Evolutionary conservation across 2,329 filamentous ascomycete genomes (phyloP).

Genomic region (Tolypocladium album): DNA sequence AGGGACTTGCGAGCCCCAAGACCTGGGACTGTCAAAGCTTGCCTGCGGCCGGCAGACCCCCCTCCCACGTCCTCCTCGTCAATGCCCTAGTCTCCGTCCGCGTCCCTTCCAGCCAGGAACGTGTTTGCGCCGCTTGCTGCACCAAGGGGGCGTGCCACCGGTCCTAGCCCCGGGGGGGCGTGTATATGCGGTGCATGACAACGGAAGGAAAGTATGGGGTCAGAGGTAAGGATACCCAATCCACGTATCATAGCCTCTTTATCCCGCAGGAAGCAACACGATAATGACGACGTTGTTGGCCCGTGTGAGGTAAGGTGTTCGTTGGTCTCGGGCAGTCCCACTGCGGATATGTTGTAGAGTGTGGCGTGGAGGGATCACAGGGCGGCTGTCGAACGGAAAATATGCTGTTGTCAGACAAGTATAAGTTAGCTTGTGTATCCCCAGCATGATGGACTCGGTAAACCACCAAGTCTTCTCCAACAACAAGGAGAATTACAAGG

Average conservation of each 20-base stretch:
- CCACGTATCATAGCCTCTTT: conserved; percentile 23
- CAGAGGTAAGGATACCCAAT: conserved; percentile 29
- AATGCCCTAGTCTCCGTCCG: neutral
- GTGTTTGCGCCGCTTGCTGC: conserved; percentile 9
- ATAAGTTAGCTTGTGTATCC: conserved; percentile 28
- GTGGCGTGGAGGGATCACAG: conserved; percentile 7
- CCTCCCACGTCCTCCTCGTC: conserved; percentile 4
- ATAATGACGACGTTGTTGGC: conserved; percentile 17
- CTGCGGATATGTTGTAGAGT: conserved; percentile 10
- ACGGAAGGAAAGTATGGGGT: conserved; percentile 20
- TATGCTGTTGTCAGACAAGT: conserved; percentile 17
- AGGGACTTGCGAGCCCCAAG: neutral
- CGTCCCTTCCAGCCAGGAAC: conserved; percentile 10
- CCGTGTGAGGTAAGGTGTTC: conserved; percentile 14
- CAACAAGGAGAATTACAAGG: neutral
- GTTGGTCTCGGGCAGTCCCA: conserved; percentile 20
- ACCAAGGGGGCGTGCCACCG: conserved; percentile 12
- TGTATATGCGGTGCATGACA: conserved; percentile 16
- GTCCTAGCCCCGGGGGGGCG: conserved; percentile 8
- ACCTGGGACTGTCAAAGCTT: neutral
- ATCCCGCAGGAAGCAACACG: conserved; percentile 22
- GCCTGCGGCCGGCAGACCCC: neutral
- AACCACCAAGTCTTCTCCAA: conserved; percentile 5
- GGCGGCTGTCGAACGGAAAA: conserved; percentile 13
- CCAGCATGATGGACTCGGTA: conserved; percentile 7